A percentile compares a stretch with the other conserved stretches of the same genome.
Conservation (phyloP, 352 stramenopile species). For the Pythium coloratum region DNA sequence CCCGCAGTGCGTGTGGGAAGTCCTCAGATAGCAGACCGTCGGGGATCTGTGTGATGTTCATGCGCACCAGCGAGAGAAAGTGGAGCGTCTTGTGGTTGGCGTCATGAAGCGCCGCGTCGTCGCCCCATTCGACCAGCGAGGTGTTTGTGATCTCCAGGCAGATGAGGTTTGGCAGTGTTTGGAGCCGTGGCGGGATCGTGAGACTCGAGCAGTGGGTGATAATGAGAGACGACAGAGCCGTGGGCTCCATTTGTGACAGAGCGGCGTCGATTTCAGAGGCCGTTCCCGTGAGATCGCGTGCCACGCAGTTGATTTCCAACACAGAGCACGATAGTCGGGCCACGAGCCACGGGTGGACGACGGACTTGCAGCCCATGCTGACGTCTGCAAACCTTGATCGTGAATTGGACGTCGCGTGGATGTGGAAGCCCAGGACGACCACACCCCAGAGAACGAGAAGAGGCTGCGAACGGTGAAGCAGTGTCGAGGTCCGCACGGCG, state of each 20-base stretch:
- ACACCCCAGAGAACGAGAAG: background rate
- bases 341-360: constrained; percentile 9
- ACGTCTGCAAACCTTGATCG: background rate
- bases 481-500: background rate
- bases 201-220: constrained; percentile 22
- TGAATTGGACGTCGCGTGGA: background rate
- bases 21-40: background rate
- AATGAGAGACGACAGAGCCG: constrained; percentile 20
- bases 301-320: constrained; percentile 20
- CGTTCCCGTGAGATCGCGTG: background rate
- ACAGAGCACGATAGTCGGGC: constrained; percentile 3
- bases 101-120: constrained; percentile 8
- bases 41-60: constrained; percentile 16
- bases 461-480: constrained; percentile 1
- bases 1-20: constrained; percentile 10
- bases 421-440: background rate
- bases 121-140: constrained; percentile 16
- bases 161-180: constrained; percentile 11
- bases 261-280: constrained; percentile 14
- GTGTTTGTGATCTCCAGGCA: constrained; percentile 24
- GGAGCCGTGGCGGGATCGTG: constrained; percentile 10
- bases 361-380: constrained; percentile 6
- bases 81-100: constrained; percentile 3
- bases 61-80: constrained; percentile 15
- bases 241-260: constrained; percentile 4